Base-by-base conservation (phyloP, 768 basidiomycete species). In the Auricularia sp. region DNA sequence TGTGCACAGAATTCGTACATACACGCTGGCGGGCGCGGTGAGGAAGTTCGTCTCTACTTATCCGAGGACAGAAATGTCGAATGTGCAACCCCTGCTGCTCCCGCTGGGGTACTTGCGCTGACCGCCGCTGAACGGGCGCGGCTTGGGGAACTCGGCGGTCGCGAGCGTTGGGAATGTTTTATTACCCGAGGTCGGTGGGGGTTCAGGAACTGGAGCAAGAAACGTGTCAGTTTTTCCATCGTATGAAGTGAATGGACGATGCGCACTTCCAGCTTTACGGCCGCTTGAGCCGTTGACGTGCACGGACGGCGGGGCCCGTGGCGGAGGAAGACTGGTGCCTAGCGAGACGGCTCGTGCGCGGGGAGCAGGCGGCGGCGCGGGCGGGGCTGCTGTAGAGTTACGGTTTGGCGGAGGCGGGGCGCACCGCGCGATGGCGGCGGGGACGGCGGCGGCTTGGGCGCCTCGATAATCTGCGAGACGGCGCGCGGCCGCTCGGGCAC, bases 331-430 rank as follows among this genome's bases (percentile, higher is more conserved):
- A 21, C 21, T 51, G 47, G 47, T 51, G 24, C 56, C 56, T 8
- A 59, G 6, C 24, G 56, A 59, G 8, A 59, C 56, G 1, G 56
- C 34, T 2, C 56, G 21, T 24, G 56, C 56, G 33, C 56, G 56
- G 8, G 14, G 24, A 3, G 74, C 71, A 63, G 78, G 77, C 3
- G 73, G 67, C 2, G 74, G 71, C 11, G 79, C 74, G 6, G 76
- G 76, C 0, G 75, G 75, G 8, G 78, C 74, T 39, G 75, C 75
- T 58, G 71, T 74, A 56, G 68, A 35, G 73, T 5, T 21, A 1
- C 10, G 6, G 1, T 67, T 63, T 16, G 84, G 82, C 14, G 83
- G 83, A 0, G 79, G 78, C 10, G 77, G 77, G 75, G 75, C 11
- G 74, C 72, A 62, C 77, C 71, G 8, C 75, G 78, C 63, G 78